A percentile compares a stretch with the other conserved stretches of the same genome.
Conservation (phyloP, 129 eudicot species). For the Flaveria brownii region DNA sequence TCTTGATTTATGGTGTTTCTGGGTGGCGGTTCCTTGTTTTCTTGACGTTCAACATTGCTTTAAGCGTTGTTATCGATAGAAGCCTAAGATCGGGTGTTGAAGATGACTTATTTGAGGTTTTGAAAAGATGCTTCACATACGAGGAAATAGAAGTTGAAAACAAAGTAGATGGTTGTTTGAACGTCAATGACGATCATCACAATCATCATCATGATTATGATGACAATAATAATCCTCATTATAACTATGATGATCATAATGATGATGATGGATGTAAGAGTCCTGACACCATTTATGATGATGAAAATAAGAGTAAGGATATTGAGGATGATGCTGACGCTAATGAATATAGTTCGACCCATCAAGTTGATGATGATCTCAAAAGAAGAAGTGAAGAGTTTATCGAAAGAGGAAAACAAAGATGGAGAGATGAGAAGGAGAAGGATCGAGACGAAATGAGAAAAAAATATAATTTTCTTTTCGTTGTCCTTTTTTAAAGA, state of each 20-base stretch:
- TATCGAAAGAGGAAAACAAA: slow-evolving; percentile 22
- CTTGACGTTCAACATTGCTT: slow-evolving; percentile 24
- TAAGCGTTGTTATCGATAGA: slow-evolving; percentile 15
- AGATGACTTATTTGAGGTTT: not conserved
- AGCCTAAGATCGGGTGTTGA: slow-evolving; percentile 1
- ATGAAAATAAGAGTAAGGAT: not conserved
- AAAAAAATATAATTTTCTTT: not conserved
- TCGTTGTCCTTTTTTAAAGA: not conserved
- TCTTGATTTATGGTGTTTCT: slow-evolving; percentile 13
- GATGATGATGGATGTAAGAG: not conserved
- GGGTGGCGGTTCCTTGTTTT: slow-evolving; percentile 28
- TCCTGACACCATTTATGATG: not conserved
- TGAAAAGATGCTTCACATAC: not conserved
- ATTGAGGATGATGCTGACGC: not conserved
- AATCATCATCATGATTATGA: not conserved
- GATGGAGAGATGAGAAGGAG: slow-evolving; percentile 32
- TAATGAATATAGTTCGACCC: not conserved
- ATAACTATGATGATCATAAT: not conserved
- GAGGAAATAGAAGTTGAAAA: slow-evolving; percentile 21
- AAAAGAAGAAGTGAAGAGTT: slow-evolving; percentile 35
- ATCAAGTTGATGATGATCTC: slow-evolving; percentile 25
- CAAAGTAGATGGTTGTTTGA: not conserved
- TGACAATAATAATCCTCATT: not conserved
- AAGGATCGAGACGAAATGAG: slow-evolving; percentile 21
- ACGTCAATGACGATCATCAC: not conserved